phyloP scores from a whole-genome alignment of 108 stramenopile genomes.

The Cyclotella sp. region DNA sequence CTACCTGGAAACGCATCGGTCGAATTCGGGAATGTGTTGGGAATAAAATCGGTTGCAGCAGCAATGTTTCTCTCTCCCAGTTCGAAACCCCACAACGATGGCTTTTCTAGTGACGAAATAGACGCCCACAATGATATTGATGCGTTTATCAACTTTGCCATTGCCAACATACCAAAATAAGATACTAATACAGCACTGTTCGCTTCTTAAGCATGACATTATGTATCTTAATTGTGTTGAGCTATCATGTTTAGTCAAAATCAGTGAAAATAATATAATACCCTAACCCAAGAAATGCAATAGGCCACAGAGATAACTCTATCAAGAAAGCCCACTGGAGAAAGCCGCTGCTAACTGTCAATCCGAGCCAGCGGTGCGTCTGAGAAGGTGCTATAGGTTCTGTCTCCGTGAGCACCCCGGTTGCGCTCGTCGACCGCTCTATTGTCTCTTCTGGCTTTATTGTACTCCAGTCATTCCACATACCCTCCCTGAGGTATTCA shows the following conservation, averaged over 20 bases:
- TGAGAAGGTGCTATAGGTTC: not conserved
- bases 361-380: slow-evolving; percentile 24
- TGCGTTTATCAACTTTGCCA: slow-evolving; percentile 52
- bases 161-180: slow-evolving; percentile 41
- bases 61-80: slow-evolving; percentile 47
- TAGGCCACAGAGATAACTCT: slow-evolving; percentile 37
- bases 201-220: no score
- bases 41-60: slow-evolving; percentile 55
- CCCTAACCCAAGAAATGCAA: slow-evolving; percentile 15
- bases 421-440: not conserved
- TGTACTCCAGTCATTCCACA: slow-evolving; percentile 19
- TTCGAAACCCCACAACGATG: not conserved
- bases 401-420: slow-evolving; percentile 5
- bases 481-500: slow-evolving; percentile 41
- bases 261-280: slow-evolving; percentile 35
- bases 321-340: slow-evolving; percentile 18
- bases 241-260: slow-evolving; percentile 7
- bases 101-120: slow-evolving; percentile 10
- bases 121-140: slow-evolving; percentile 49
- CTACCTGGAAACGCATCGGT: slow-evolving; percentile 71
- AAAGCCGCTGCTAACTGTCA: slow-evolving; percentile 23
- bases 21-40: slow-evolving; percentile 64
- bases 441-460: not conserved
- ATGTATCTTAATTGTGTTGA: not conserved
- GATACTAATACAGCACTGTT: not conserved